Conservation (phyloP, 2,329 filamentous ascomycete genomes). For the Hirsutella rhossiliensis region DNA sequence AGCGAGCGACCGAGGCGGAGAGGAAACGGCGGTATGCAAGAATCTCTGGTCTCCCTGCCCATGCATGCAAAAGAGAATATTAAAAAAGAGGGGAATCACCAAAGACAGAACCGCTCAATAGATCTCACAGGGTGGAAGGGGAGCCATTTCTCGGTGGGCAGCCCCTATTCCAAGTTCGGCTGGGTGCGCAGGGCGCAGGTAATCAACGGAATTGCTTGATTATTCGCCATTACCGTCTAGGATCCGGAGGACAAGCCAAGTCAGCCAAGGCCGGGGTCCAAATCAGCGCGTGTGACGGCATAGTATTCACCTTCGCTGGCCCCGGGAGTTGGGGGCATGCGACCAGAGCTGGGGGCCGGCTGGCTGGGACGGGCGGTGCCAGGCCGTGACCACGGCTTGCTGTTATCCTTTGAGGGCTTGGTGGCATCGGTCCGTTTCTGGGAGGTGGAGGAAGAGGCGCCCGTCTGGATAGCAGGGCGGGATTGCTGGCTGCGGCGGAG, state of each 20-base stretch:
- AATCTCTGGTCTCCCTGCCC: constrained; percentile 3
- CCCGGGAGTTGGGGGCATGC: constrained; percentile 48
- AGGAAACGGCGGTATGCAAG: constrained; percentile 1
- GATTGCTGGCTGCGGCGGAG: constrained; percentile 33
- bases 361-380: constrained; percentile 39
- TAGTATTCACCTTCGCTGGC: constrained; percentile 50
- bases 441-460: constrained; percentile 5
- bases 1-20: background rate
- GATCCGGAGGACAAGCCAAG: constrained; percentile 9
- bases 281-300: constrained; percentile 7
- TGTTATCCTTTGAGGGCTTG: constrained; percentile 11
- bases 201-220: constrained; percentile 2
- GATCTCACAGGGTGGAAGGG: background rate
- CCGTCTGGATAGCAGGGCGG: constrained; percentile 6
- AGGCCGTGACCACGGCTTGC: constrained; percentile 36
- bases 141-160: background rate
- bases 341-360: constrained; percentile 39
- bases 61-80: constrained; percentile 2
- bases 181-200: background rate
- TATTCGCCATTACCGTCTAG: constrained; percentile 27
- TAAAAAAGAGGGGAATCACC: background rate
- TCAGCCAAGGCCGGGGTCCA: constrained; percentile 4
- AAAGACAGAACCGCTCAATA: background rate
- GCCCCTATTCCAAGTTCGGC: background rate
- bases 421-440: constrained; percentile 4